Evolutionary conservation across 495 filamentous ascomycete genomes (phyloP), one percentile per base, ranked within the genome.

Genomic region (Aspergillus coremiiformis): DNA sequence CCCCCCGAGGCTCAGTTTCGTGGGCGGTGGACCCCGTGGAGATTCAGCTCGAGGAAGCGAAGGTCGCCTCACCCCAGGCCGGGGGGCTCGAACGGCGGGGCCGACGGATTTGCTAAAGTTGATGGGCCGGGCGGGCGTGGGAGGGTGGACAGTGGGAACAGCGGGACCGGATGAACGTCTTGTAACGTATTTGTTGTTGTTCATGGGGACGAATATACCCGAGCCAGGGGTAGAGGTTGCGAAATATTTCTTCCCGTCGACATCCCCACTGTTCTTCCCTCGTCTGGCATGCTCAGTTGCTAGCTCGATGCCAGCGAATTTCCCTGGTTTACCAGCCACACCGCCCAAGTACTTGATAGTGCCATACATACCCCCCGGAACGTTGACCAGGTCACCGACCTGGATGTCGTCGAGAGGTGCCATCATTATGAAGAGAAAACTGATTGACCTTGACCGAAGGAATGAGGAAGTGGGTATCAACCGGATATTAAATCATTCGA

Each of bases 191-290:
- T 79, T 77, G 39, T 85, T 85, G 65, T 92, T 92, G 67, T 86
- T 85, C 48, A 95, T 78, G 10, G 93, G 94, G 5, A 99, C 79
- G 63, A 99, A 99, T 60, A 99, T 97, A 26, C 93, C 93, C 6
- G 92, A 82, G 24, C 88, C 88, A 11, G 85, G 78, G 30, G 82
- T 70, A 2, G 81, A 78, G 7, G 94, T 95, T 4, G 75, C 78
- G 63, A 98, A 98, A 71, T 98, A 98, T 41, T 67, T 69, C 35
- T 64, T 65, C 21, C 93, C 94, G 55, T 99, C 93, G 43, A 99
- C 94, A 71, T 95, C 92, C 30, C 93, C 93, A 59, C 78, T 92
- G 63, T 99, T 99, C 74, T 99, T 98, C 27, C 93, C 93, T 61
- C 87, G 80, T 29, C 75, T 66, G 39, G 92, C 84, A 65, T 82